phyloP scores from a whole-genome alignment of 768 basidiomycete species.

The Boletus sp. region DNA sequence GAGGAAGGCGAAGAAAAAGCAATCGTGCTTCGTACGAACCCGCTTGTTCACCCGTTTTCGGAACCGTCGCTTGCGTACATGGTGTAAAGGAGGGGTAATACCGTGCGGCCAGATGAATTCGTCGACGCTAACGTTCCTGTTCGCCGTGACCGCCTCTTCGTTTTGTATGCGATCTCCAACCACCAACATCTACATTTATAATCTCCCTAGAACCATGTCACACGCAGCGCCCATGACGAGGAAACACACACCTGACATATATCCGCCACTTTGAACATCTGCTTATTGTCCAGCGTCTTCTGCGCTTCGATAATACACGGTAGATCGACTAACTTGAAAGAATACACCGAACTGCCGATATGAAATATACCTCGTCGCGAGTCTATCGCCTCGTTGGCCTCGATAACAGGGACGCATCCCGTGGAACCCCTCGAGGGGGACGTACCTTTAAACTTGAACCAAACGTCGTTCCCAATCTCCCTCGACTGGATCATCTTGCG shows the following conservation, averaged over 20 bases:
- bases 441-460: constrained; percentile 97
- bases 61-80: constrained; percentile 89
- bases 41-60: constrained; percentile 83
- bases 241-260: constrained; percentile 78
- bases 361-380: constrained; percentile 89
- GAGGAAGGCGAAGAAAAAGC: neutral
- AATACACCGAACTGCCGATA: constrained; percentile 73
- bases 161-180: constrained; percentile 72
- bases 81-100: constrained; percentile 86
- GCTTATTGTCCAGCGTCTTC: constrained; percentile 93
- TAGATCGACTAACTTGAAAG: constrained; percentile 92
- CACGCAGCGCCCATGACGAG: neutral
- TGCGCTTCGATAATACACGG: constrained; percentile 93
- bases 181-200: constrained; percentile 76
- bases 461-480: constrained; percentile 79
- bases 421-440: neutral
- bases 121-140: constrained; percentile 80
- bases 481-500: constrained; percentile 78
- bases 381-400: constrained; percentile 47
- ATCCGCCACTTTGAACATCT: constrained; percentile 98
- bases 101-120: constrained; percentile 99
- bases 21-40: constrained; percentile 38
- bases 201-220: constrained; percentile 8
- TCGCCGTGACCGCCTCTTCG: constrained; percentile 60
- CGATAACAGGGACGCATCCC: neutral